phyloP scores from a whole-genome alignment of 306 rosid species.

The Begonia peltatifolia region DNA sequence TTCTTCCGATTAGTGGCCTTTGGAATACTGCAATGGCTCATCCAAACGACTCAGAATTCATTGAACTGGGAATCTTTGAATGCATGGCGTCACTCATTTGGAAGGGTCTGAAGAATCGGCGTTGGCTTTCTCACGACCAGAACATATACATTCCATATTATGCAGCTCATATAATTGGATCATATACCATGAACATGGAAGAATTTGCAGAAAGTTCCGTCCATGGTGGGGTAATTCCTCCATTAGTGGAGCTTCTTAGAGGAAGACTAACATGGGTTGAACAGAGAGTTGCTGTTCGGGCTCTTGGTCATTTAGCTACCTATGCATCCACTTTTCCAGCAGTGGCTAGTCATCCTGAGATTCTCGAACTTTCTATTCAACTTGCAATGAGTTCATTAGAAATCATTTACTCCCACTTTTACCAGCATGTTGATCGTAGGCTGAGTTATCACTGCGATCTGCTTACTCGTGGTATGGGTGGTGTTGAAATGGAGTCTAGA shows the following conservation, averaged over 20 bases:
- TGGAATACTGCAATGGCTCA: constrained; percentile 99
- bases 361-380: constrained; percentile 89
- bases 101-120: constrained; percentile 93
- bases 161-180: constrained; percentile 95
- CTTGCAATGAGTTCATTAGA: constrained; percentile 82
- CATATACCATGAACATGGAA: constrained; percentile 98
- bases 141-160: constrained; percentile 94
- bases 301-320: constrained; percentile 94
- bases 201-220: constrained; percentile 83
- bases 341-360: constrained; percentile 77
- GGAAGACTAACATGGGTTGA: constrained; percentile 98
- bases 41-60: constrained; percentile 94
- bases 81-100: constrained; percentile 92
- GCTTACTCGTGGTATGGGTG: constrained; percentile 99
- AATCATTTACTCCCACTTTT: constrained; percentile 93
- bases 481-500: constrained; percentile 98
- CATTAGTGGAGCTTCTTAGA: constrained; percentile 83
- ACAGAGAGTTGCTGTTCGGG: constrained; percentile 98
- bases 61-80: constrained; percentile 84
- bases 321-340: constrained; percentile 77
- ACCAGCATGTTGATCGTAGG: constrained; percentile 83
- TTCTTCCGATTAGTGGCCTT: constrained; percentile 97
- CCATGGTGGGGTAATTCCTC: constrained; percentile 81
- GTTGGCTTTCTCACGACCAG: constrained; percentile 98
- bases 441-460: constrained; percentile 91